A percentile compares a stretch with the other conserved stretches of the same genome.
phyloP scores from a whole-genome alignment of 129 eudicot species.

The Saposhnikovia divaricata region DNA sequence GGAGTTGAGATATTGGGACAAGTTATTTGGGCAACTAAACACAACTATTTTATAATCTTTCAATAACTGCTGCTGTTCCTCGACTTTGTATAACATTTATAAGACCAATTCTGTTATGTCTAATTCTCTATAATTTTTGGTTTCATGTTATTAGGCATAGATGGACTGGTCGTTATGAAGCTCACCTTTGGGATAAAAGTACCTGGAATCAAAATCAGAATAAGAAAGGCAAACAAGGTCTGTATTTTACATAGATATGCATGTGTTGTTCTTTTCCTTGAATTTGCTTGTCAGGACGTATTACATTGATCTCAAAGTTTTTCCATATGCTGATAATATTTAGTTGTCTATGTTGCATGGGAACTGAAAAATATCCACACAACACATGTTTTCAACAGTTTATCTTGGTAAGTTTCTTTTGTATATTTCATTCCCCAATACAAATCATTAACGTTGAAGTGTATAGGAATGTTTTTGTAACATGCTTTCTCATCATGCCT shows the following conservation, averaged over 20 bases:
- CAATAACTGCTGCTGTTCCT: background rate
- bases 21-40: background rate
- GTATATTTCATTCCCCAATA: background rate
- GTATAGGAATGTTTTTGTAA: background rate
- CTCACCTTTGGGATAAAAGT: constrained; percentile 98
- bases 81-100: background rate
- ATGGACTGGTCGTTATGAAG: constrained; percentile 99
- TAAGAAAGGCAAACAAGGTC: constrained; percentile 98
- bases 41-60: background rate
- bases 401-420: constrained; percentile 67
- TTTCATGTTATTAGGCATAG: constrained; percentile 61
- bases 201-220: constrained; percentile 99
- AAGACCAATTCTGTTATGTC: background rate
- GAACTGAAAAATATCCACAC: constrained; percentile 19
- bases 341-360: constrained; percentile 30
- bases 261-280: background rate
- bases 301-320: constrained; percentile 12
- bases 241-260: constrained; percentile 5
- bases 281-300: constrained; percentile 13
- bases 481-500: constrained; percentile 14
- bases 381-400: constrained; percentile 46
- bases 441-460: background rate
- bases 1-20: background rate
- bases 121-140: constrained; percentile 16
- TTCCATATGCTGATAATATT: constrained; percentile 19